Evolutionary conservation across 2,329 filamentous ascomycete genomes (phyloP).

Genomic region (Fusarium temperatum): DNA sequence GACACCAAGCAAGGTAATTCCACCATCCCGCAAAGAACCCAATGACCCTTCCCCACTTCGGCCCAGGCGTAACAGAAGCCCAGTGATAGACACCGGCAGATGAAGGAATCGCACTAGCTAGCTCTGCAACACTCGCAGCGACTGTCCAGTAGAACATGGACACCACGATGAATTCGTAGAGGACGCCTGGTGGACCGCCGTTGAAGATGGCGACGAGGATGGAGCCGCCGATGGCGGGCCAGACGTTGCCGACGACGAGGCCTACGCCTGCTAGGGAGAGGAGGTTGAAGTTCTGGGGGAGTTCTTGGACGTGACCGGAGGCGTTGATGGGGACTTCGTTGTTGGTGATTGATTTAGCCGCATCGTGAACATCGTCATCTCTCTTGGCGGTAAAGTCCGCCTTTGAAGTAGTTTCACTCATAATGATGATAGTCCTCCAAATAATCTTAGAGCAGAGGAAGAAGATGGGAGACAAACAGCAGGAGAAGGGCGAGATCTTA

Average conservation of each 20-base stretch:
- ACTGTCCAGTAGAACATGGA: constrained; percentile 66
- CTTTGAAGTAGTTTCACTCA: constrained; percentile 18
- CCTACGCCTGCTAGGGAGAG: constrained; percentile 54
- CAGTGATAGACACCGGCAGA: constrained; percentile 70
- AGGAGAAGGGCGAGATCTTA: background rate
- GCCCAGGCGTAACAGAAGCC: constrained; percentile 66
- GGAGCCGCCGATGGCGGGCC: constrained; percentile 55
- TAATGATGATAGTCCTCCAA: background rate
- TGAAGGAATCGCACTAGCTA: constrained; percentile 69
- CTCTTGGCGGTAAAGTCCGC: constrained; percentile 16
- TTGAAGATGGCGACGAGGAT: constrained; percentile 64
- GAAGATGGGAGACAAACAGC: background rate
- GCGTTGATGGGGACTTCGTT: constrained; percentile 46
- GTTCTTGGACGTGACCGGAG: constrained; percentile 53
- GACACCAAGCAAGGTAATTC: constrained; percentile 55
- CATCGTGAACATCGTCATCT: background rate
- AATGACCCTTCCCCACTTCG: constrained; percentile 58
- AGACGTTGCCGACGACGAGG: constrained; percentile 54
- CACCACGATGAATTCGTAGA: constrained; percentile 66
- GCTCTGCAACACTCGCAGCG: constrained; percentile 66
- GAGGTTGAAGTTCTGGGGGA: constrained; percentile 52
- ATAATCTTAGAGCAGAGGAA: background rate
- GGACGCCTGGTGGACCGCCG: constrained; percentile 68
- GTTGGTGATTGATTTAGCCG: constrained; percentile 1
- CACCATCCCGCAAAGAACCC: constrained; percentile 58